Percentiles rank a stretch among this genome's conserved stretches.
These are phyloP conservation scores for Monosporascus ibericus DNA, from an alignment of 2,329 filamentous ascomycete species.

Conservation along the genomic window DNA sequence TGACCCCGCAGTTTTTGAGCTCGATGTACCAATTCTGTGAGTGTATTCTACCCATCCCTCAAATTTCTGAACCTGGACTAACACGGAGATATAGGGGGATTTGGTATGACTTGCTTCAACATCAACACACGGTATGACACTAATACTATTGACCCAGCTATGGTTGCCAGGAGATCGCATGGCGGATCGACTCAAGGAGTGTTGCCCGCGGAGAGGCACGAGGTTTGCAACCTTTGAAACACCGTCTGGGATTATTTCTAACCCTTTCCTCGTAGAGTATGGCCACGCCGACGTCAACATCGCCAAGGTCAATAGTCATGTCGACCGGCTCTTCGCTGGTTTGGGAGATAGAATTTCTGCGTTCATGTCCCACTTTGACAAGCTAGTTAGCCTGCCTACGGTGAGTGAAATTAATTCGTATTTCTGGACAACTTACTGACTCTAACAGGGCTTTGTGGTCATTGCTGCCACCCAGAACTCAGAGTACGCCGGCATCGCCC, in stretches of 20 bases:
- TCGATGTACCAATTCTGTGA: slow-evolving; percentile 51
- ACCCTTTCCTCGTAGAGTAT: slow-evolving; percentile 45
- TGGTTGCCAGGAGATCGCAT: slow-evolving; percentile 61
- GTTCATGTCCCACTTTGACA: slow-evolving; percentile 89
- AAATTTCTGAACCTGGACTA: slow-evolving; percentile 4
- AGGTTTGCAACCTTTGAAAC: background rate
- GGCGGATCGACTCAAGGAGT: slow-evolving; percentile 56
- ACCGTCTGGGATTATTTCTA: background rate
- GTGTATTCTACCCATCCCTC: slow-evolving; percentile 1
- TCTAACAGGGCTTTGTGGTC: slow-evolving; percentile 54
- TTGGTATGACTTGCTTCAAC: slow-evolving; percentile 15
- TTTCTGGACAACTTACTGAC: background rate
- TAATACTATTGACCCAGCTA: slow-evolving; percentile 36
- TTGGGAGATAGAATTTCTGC: slow-evolving; percentile 52
- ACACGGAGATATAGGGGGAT: slow-evolving; percentile 18
- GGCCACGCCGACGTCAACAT: slow-evolving; percentile 63
- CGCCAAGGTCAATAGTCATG: slow-evolving; percentile 51
- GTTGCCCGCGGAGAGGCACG: slow-evolving; percentile 61
- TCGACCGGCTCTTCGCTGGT: slow-evolving; percentile 73
- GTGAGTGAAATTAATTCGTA: background rate
- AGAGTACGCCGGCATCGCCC: slow-evolving; percentile 73
- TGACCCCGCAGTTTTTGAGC: slow-evolving; percentile 74
- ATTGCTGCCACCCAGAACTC: slow-evolving; percentile 73
- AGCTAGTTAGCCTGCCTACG: slow-evolving; percentile 65
- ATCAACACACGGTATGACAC: slow-evolving; percentile 28